A percentile compares a stretch with the other conserved stretches of the same genome.
Evolutionary conservation across 176 grass and related monocot genomes (phyloP).

Genomic region (Themeda triandra): DNA sequence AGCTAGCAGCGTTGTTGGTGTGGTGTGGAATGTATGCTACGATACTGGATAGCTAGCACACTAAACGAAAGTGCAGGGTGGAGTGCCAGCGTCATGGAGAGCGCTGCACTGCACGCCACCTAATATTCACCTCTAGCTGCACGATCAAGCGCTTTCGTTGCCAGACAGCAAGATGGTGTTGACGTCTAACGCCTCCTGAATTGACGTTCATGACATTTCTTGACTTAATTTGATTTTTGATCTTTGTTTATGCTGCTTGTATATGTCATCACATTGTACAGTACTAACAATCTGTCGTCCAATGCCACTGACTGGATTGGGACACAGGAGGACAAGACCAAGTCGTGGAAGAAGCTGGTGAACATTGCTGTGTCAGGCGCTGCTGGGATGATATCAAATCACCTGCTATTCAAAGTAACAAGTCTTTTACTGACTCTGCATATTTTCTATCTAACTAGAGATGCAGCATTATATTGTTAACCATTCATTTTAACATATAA

Average conservation of each 20-base stretch:
- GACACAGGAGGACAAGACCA: slow-evolving; percentile 65
- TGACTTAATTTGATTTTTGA: neutral
- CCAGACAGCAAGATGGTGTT: neutral
- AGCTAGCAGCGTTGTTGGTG: neutral
- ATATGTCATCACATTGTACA: neutral
- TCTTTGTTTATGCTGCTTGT: no score
- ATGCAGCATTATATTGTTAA: neutral
- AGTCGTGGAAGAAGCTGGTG: slow-evolving; percentile 86
- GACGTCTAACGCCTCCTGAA: neutral
- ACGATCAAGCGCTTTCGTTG: neutral
- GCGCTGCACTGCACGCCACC: neutral
- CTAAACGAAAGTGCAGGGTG: neutral
- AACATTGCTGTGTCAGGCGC: slow-evolving; percentile 87
- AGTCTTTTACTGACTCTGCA: neutral
- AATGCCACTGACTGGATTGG: slow-evolving; percentile 4
- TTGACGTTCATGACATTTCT: neutral
- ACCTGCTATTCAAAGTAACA: slow-evolving; percentile 90
- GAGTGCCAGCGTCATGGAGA: neutral
- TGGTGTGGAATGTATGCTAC: neutral
- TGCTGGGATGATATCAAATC: slow-evolving; percentile 95
- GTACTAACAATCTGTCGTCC: neutral
- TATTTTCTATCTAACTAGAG: neutral
- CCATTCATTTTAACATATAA: neutral
- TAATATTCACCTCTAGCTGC: neutral
- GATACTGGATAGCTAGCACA: neutral